These are phyloP conservation scores for Hirsutella minnesotensis DNA, from an alignment of 2,329 filamentous ascomycete species.

Conservation along the genomic window DNA sequence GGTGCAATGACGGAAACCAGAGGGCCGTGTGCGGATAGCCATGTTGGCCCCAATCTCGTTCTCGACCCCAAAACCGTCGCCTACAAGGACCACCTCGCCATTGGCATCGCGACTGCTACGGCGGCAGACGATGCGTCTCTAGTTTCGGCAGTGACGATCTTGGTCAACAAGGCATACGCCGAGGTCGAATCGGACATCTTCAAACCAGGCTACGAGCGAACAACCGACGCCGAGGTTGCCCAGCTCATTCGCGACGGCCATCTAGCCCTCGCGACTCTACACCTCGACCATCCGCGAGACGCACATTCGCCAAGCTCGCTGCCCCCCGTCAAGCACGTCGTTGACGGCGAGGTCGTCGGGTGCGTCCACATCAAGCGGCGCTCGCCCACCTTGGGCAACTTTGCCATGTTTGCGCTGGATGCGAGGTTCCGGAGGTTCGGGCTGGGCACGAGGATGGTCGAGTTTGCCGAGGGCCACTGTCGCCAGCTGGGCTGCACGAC, in stretches of 20 bases:
- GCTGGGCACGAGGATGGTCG: conserved; percentile 11
- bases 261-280: conserved; percentile 13
- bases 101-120: conserved; percentile 9
- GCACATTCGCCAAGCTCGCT: background rate
- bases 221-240: conserved; percentile 9
- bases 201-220: conserved; percentile 13
- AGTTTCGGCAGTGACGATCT: conserved; percentile 1
- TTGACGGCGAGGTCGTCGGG: conserved; percentile 7
- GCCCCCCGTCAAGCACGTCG: background rate
- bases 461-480: conserved; percentile 16
- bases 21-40: too few species aligned
- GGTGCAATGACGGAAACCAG: too few species aligned
- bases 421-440: conserved; percentile 11
- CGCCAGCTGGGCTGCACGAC: conserved; percentile 12
- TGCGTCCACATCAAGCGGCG: conserved; percentile 15
- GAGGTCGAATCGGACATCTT: conserved; percentile 16
- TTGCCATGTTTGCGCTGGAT: conserved; percentile 18
- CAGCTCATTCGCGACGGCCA: conserved; percentile 10
- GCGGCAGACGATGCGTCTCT: conserved; percentile 10
- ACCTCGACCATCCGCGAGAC: background rate
- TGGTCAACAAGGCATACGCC: conserved; percentile 16
- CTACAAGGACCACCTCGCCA: conserved; percentile 2
- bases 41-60: too few species aligned
- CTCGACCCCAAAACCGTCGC: too few species aligned
- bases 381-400: conserved; percentile 10